Evolutionary conservation across 306 rosid species (phyloP), one percentile per base, ranked within the genome.

Genomic region (Oemleria cerasiformis): DNA sequence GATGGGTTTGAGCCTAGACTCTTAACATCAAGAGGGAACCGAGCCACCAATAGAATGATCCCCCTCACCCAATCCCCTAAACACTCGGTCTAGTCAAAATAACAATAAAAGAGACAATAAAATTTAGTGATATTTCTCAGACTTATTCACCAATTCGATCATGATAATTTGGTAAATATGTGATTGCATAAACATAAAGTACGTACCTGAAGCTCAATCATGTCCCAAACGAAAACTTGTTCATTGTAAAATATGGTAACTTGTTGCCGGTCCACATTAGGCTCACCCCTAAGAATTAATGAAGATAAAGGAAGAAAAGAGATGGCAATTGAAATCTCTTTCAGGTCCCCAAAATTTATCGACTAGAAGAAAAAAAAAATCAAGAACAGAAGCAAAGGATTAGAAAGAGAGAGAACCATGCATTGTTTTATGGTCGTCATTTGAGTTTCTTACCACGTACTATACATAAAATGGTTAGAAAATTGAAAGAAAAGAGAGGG

Each of bases 131-230:
- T 30, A 30, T 30, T 2, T 30, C 36, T 30, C 3, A 30, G 36
- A 30, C 36, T 30, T 30, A 30, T 30, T 30, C 3, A 30, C 36
- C 36, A 30, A 30, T 30, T 30, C n/a, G n/a, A n/a, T n/a, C 36
- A 30, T 30, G 36, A 30, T 30, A 30, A 30, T 30, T 4, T 30
- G 3, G 36, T 30, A 30, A 30, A 30, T 30, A 30, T 30, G 36
- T 30, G 2, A 30, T 30, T 30, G 36, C 36, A 30, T 30, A 30
- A 30, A 30, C 36, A 30, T 30, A 30, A 30, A n/a, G 8, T 3
- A 8, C 13, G 2, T 51, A 81, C 84, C 85, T 76, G 81, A 43
- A 81, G 73, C 68, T 81, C 85, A 12, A 44, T 68, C 1, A 54
- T 17, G 62, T 81, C 81, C 62, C 36, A 73, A 12, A 77, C 51